Evolutionary conservation across 805 yeast species (phyloP), one percentile per base, ranked within the genome.

Genomic region (Candida piceae): DNA sequence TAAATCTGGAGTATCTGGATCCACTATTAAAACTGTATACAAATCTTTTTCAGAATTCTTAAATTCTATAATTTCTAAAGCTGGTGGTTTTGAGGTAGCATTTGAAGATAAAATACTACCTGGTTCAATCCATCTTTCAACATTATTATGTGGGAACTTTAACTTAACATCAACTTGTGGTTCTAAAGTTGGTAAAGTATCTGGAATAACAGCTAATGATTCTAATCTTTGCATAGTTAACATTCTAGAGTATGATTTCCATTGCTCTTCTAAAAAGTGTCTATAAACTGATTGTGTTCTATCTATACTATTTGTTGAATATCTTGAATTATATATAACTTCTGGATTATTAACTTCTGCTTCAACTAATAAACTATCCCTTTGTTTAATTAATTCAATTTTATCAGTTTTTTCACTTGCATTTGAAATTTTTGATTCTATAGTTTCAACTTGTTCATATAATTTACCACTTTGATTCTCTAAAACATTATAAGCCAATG

Each of bases 171-270:
- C 87, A 13, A 76, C 90, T 44, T 70, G 64, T 15, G 97, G 97
- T 8, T 74, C 80, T 39, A 93, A 62, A 2, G 97, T 88, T 19
- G 97, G 93, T 59, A 93, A 57, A 3, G 97, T 89, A 57, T 93
- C 98, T 12, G 98, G 98, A 41, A 93, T 84, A 29, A 86, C 86
- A 29, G 73, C 74, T 48, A 87, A 65, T 39, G 83, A 78, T 64
- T 93, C 98, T 36, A 93, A 63, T 66, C 97, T 78, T 66, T 93
- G 97, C 93, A 93, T 86, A 36, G 81, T 67, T 35, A 86, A 56
- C 85, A 87, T 83, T 60, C 77, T 76, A 30, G 76, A 80, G 44
- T 79, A 69, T 11, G 60, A 50, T 56, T 78, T 74, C 97, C 97
- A 90, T 45, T 80, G 74, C 43, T 80, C 64, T 49, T 75, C 66